A percentile compares a stretch with the other conserved stretches of the same genome.
Evolutionary conservation across 371 early-diverging fungal genomes (phyloP).

Genomic region (Lichtheimia hyalospora): DNA sequence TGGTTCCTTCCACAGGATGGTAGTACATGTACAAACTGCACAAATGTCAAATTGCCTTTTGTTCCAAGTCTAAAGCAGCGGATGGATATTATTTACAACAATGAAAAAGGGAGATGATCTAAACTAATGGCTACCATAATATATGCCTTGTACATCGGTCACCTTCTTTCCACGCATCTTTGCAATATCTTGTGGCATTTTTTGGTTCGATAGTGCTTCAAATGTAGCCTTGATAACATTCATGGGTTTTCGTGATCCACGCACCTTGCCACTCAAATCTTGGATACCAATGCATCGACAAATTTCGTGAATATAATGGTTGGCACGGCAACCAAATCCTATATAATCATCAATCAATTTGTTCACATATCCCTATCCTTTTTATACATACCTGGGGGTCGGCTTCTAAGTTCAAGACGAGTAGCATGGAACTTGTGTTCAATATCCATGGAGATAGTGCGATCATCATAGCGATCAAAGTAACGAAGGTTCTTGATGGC

Average conservation of each 20-base stretch:
- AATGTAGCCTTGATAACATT: constrained; percentile 97
- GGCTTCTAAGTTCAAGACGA: constrained; percentile 76
- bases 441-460: constrained; percentile 92
- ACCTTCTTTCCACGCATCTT: constrained; percentile 87
- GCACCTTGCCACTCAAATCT: constrained; percentile 91
- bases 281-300: constrained; percentile 92
- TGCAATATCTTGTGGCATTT: constrained; percentile 86
- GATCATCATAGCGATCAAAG: constrained; percentile 90
- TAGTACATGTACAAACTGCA: no score
- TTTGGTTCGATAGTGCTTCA: constrained; percentile 87
- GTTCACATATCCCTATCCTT: background rate
- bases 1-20: background rate
- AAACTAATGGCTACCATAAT: constrained; percentile 62
- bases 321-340: constrained; percentile 93
- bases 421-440: constrained; percentile 91
- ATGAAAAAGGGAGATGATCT: no score
- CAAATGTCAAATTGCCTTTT: no score
- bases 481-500: constrained; percentile 87
- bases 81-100: no score
- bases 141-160: constrained; percentile 84
- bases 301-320: constrained; percentile 94
- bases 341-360: background rate
- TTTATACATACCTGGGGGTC: constrained; percentile 81
- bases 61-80: no score
- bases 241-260: constrained; percentile 93